Evolutionary conservation across 352 stramenopile genomes (phyloP).

Genomic region (Phytophthora tentaculata): DNA sequence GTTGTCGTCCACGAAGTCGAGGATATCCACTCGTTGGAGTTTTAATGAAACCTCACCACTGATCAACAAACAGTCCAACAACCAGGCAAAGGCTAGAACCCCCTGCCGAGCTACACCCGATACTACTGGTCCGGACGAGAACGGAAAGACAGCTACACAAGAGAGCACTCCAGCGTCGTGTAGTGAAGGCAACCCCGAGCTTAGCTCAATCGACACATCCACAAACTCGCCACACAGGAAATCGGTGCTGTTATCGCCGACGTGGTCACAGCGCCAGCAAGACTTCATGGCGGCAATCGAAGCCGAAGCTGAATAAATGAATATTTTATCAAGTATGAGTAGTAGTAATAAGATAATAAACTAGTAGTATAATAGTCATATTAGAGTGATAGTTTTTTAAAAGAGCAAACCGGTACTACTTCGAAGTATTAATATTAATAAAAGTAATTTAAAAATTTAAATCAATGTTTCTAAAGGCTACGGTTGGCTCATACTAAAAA

Average conservation of each 20-base stretch:
- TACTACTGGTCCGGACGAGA: not conserved
- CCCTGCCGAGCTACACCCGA: not conserved
- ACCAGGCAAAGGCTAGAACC: not conserved
- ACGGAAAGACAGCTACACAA: not conserved
- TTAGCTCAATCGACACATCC: conserved; percentile 4
- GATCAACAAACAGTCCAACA: conserved; percentile 1
- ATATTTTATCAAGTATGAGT: too few relatives aligned
- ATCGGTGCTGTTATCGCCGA: conserved; percentile 7
- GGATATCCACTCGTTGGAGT: not conserved
- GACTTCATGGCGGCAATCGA: conserved; percentile 30
- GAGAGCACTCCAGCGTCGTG: conserved; percentile 7
- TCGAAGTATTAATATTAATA: too few relatives aligned
- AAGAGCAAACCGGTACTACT: too few relatives aligned
- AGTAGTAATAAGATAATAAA: too few relatives aligned
- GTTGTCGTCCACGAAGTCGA: not conserved
- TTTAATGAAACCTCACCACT: conserved; percentile 6
- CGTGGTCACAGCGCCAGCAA: conserved; percentile 19
- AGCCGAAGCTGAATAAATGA: conserved; percentile 13
- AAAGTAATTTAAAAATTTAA: too few relatives aligned
- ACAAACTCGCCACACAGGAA: not conserved
- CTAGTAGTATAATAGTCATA: too few relatives aligned
- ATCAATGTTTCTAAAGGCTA: too few relatives aligned
- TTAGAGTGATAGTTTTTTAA: too few relatives aligned
- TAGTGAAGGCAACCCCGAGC: conserved; percentile 5
- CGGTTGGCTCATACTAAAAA: too few relatives aligned